These are phyloP conservation scores for Lentithecium fluviatile DNA, from an alignment of 495 filamentous ascomycete species.

Conservation along the genomic window DNA sequence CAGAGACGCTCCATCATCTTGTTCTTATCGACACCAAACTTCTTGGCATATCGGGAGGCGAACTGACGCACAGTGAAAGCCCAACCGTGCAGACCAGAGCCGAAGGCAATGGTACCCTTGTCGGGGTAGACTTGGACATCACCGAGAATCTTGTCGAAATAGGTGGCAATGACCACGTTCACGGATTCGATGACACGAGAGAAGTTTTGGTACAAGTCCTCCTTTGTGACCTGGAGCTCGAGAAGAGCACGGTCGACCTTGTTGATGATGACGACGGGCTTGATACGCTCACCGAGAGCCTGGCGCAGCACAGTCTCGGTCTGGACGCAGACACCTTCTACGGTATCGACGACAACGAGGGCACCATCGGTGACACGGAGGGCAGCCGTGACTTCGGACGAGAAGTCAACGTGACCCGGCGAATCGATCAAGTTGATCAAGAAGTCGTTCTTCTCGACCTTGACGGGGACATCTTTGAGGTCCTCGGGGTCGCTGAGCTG, in stretches of 20 bases:
- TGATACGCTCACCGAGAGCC: conserved; percentile 99
- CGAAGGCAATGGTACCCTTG: conserved; percentile 95
- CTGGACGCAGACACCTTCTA: conserved; percentile 99
- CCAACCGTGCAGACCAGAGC: conserved; percentile 99
- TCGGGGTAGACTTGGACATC: conserved; percentile 98
- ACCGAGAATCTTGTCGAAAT: conserved; percentile 94
- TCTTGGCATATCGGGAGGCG: conserved; percentile 95
- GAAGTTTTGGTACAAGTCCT: conserved; percentile 99
- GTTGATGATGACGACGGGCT: conserved; percentile 99
- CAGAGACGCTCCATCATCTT: conserved; percentile 99
- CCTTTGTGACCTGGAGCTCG: conserved; percentile 96
- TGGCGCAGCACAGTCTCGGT: conserved; percentile 99
- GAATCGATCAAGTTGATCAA: conserved; percentile 99
- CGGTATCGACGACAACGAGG: conserved; percentile 98
- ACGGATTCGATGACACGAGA: conserved; percentile 98
- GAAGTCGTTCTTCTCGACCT: conserved; percentile 88
- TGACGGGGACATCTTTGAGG: conserved; percentile 90
- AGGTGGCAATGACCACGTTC: conserved; percentile 99
- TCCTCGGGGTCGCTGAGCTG: conserved; percentile 78
- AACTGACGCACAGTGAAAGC: conserved; percentile 99
- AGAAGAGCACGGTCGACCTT: conserved; percentile 99
- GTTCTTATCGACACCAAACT: conserved; percentile 97
- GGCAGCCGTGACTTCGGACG: conserved; percentile 97
- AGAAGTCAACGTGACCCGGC: conserved; percentile 99
- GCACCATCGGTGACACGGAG: conserved; percentile 99